Evolutionary conservation across 192 early-diverging fungal species (phyloP), one percentile per base, ranked within the genome.

Genomic region (Coemansia sp.): DNA sequence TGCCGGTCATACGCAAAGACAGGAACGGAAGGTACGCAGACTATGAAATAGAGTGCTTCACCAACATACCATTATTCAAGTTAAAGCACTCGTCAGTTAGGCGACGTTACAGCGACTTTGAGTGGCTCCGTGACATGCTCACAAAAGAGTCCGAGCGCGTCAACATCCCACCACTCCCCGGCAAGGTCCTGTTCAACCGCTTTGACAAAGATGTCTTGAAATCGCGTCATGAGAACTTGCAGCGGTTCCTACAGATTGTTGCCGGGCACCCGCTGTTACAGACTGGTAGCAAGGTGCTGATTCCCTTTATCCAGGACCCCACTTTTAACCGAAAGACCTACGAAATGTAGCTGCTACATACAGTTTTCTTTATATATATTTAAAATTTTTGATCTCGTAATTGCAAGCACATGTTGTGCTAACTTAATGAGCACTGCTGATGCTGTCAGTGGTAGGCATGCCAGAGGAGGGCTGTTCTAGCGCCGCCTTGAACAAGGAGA

Each of bases 141-240:
- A 95, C 97, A 79, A 85, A 95, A 27, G 96, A 99, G 81, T 90
- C 88, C 18, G 87, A 91, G 62, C 86, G 94, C 71, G 97, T 99
- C 62, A 98, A 95, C 74, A 95, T 99, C 65, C 97, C 97, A 49
- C 87, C 91, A 20, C 87, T 99, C 49, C 97, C 97, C 10, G 96
- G 96, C 50, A 99, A 99, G 79, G 96, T 97, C 47, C 97, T 96
- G 69, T 94, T 93, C 18, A 97, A 98, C 78, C 85, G 95, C 53
- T 97, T 98, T 75, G 84, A 90, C n/a, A 95, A 97, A 57, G 93
- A 95, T 66, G 92, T 99, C n/a, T 91, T 99, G 70, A 96, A 99
- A 74, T 76, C 90, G 73, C 89, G 97, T 49, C 87, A 96, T 52
- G 88, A 89, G 65, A 95, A 94, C 3, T 80, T 99, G 40, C 95